Percentiles rank a stretch among this genome's conserved stretches.
These are phyloP conservation scores for Salix suchowensis DNA, from an alignment of 345 rosid genomes.

Conservation along the genomic window DNA sequence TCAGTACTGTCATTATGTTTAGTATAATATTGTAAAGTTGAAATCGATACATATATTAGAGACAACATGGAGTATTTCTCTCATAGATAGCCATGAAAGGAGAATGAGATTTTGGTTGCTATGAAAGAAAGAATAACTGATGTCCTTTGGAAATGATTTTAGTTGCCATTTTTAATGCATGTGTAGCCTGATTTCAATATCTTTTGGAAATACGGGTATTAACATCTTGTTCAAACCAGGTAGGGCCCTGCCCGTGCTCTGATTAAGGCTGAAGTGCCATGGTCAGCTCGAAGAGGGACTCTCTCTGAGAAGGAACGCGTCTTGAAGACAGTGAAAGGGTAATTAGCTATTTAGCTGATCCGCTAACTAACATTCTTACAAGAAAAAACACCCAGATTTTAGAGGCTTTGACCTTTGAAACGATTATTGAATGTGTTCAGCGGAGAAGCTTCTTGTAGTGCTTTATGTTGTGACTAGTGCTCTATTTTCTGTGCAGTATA, in stretches of 20 bases:
- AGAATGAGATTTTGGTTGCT: too few species aligned
- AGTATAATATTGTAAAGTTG: too few species aligned
- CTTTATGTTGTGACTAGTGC: neutral
- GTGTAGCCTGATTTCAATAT: neutral
- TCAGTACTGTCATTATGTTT: neutral
- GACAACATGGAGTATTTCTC: too few species aligned
- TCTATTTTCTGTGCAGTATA: conserved; percentile 43
- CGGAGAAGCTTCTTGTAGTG: neutral
- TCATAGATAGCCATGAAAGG: too few species aligned
- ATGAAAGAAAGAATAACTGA: too few species aligned
- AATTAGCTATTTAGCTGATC: conserved; percentile 9
- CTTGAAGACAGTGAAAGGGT: conserved; percentile 84
- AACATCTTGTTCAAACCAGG: conserved; percentile 36
- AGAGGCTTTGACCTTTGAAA: neutral
- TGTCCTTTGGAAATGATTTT: neutral
- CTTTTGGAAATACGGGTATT: neutral
- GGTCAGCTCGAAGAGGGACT: conserved; percentile 71
- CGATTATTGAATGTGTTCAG: neutral
- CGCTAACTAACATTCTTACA: neutral
- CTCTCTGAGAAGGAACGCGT: conserved; percentile 75
- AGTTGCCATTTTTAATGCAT: neutral
- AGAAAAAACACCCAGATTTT: neutral
- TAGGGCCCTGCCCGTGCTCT: conserved; percentile 53
- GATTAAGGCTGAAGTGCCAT: conserved; percentile 79
- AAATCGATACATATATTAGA: too few species aligned